Conservation (phyloP, 2,329 filamentous ascomycete species). For the Bisporella sp. region DNA sequence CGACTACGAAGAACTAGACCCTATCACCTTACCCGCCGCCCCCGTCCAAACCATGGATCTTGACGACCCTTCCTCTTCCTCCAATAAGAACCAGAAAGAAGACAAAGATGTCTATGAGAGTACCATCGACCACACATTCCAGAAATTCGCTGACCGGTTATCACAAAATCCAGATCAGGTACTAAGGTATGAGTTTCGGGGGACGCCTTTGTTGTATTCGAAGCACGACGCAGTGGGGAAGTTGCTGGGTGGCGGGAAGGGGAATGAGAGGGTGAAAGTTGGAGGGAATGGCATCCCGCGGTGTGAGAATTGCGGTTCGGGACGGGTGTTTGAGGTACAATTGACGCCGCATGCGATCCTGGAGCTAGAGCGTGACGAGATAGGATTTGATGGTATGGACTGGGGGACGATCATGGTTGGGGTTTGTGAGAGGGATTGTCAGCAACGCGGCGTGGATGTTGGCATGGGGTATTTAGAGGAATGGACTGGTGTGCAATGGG, state of each 20-base stretch:
- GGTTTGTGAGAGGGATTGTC: slow-evolving; percentile 77
- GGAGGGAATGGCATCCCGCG: slow-evolving; percentile 52
- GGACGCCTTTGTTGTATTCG: slow-evolving; percentile 71
- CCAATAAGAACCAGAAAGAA: slow-evolving; percentile 40
- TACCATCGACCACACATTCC: slow-evolving; percentile 67
- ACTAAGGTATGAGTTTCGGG: slow-evolving; percentile 72
- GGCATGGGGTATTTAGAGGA: slow-evolving; percentile 81
- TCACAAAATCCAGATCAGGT: slow-evolving; percentile 78
- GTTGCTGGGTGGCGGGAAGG: slow-evolving; percentile 37
- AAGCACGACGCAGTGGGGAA: slow-evolving; percentile 69
- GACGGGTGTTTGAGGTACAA: slow-evolving; percentile 84
- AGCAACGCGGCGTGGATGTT: slow-evolving; percentile 46
- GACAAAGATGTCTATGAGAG: slow-evolving; percentile 70
- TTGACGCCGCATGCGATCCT: slow-evolving; percentile 85
- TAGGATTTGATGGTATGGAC: slow-evolving; percentile 81
- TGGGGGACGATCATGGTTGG: slow-evolving; percentile 91
- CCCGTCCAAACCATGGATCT: slow-evolving; percentile 39
- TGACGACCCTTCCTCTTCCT: slow-evolving; percentile 32
- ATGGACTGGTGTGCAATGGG: slow-evolving; percentile 98
- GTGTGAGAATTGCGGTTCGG: slow-evolving; percentile 68
- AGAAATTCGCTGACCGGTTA: slow-evolving; percentile 72
- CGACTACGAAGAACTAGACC: slow-evolving; percentile 81
- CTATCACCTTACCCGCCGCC: slow-evolving; percentile 43
- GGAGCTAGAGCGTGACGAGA: slow-evolving; percentile 72
- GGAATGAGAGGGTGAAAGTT: slow-evolving; percentile 15